Conservation (phyloP, 257 asterid species). For the Petunia axillaris region DNA sequence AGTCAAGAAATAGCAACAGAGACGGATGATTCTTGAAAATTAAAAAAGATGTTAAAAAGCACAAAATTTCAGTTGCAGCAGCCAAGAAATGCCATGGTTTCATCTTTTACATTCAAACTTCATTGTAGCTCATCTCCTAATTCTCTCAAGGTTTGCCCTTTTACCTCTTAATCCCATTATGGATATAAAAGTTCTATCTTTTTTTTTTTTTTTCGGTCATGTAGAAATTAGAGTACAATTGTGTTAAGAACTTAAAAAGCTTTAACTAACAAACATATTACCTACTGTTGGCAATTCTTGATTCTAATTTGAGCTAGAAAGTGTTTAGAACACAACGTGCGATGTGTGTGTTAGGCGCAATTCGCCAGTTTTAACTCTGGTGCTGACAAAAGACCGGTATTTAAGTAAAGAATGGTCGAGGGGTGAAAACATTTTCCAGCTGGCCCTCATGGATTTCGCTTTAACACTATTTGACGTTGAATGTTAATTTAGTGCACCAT, state of each 20-base stretch:
- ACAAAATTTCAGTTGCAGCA: conserved; percentile 13
- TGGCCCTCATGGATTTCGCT: background rate
- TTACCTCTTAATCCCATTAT: background rate
- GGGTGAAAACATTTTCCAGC: no score
- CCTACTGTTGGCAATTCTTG: background rate
- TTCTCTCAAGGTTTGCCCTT: conserved; percentile 3
- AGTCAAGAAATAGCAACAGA: background rate
- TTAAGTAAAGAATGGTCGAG: no score
- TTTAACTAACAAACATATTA: background rate
- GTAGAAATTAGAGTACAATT: background rate
- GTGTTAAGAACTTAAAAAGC: background rate
- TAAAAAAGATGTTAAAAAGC: background rate
- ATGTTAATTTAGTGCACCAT: background rate
- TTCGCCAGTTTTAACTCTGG: no score
- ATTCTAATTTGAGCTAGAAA: no score
- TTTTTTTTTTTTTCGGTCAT: background rate
- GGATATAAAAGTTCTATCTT: conserved; percentile 11
- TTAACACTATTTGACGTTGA: background rate
- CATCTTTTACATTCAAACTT: background rate
- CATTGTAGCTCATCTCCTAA: background rate
- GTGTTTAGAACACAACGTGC: no score
- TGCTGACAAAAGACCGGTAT: no score
- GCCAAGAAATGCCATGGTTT: conserved; percentile 5
- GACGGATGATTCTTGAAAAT: conserved; percentile 6
- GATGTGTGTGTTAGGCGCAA: no score